Percentiles rank a stretch among this genome's conserved stretches.
These are phyloP conservation scores for Senna siamea DNA, from an alignment of 306 rosid genomes.

Conservation along the genomic window DNA sequence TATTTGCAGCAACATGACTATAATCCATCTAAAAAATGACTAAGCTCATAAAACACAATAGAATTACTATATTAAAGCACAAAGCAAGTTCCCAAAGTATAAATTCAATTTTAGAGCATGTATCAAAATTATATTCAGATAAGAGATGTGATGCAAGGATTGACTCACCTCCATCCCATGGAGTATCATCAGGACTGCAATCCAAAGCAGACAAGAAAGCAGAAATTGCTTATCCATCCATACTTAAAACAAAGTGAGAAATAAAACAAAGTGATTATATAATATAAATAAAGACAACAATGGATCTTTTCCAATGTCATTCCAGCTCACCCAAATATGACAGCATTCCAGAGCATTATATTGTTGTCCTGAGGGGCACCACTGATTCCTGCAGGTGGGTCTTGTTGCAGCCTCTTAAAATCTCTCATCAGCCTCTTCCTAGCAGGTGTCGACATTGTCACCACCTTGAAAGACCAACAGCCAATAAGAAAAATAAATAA, in stretches of 20 bases:
- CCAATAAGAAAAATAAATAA: not conserved
- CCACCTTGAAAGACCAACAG: slow-evolving; percentile 46
- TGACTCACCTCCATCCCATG: slow-evolving; percentile 74
- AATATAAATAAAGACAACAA: slow-evolving; percentile 16
- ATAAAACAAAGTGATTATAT: slow-evolving; percentile 32
- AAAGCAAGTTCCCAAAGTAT: slow-evolving; percentile 5
- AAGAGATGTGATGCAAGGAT: slow-evolving; percentile 10
- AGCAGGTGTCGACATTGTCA: slow-evolving; percentile 90
- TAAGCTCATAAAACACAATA: slow-evolving; percentile 3
- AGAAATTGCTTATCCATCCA: slow-evolving; percentile 59
- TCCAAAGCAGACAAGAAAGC: slow-evolving; percentile 60
- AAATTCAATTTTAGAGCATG: not conserved
- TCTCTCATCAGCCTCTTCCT: slow-evolving; percentile 98
- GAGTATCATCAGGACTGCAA: slow-evolving; percentile 75
- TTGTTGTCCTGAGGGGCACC: slow-evolving; percentile 99
- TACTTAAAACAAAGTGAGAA: slow-evolving; percentile 44
- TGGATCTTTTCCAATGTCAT: slow-evolving; percentile 33
- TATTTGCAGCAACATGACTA: slow-evolving; percentile 29
- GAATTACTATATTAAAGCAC: slow-evolving; percentile 1
- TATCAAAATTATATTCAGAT: not conserved
- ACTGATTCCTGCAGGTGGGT: slow-evolving; percentile 98
- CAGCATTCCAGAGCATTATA: slow-evolving; percentile 98
- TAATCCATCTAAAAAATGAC: not conserved
- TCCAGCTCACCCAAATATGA: slow-evolving; percentile 87
- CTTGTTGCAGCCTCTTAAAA: slow-evolving; percentile 96